Percentiles rank a stretch among this genome's conserved stretches.
Conservation (phyloP, 768 basidiomycete genomes). For the Lyophyllum semitale region DNA sequence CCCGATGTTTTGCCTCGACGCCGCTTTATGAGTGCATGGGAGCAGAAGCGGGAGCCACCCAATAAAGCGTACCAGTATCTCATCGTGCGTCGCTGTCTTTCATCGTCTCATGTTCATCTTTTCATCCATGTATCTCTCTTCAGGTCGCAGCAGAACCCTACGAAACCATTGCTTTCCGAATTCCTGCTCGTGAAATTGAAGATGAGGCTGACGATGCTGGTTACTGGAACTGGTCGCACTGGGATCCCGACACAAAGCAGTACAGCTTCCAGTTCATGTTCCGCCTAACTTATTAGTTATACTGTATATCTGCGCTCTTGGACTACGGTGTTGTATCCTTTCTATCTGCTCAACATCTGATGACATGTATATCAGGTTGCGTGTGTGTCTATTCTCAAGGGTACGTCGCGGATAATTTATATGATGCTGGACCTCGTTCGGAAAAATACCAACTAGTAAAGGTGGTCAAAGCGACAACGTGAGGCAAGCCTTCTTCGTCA, state of each 20-base stretch:
- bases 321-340: constrained; percentile 22
- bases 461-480: too few species aligned
- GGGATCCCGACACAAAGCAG: constrained; percentile 99
- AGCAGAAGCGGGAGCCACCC: constrained; percentile 92
- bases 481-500: too few species aligned
- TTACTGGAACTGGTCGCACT: constrained; percentile 97
- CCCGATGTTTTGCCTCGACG: constrained; percentile 79
- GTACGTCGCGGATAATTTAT: too few species aligned
- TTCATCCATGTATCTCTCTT: constrained; percentile 29
- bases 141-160: constrained; percentile 99
- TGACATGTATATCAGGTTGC: background rate
- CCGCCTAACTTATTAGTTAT: constrained; percentile 48
- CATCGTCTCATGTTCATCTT: background rate
- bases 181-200: constrained; percentile 96
- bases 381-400: too few species aligned
- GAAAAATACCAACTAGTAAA: too few species aligned
- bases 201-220: constrained; percentile 89
- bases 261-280: constrained; percentile 99
- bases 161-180: constrained; percentile 98
- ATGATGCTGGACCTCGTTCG: too few species aligned
- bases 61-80: constrained; percentile 98
- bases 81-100: constrained; percentile 62
- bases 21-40: constrained; percentile 97
- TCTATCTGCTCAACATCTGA: constrained; percentile 5
- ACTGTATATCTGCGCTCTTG: constrained; percentile 5